Evolutionary conservation across 2,329 filamentous ascomycete genomes (phyloP), one percentile per base, ranked within the genome.

Genomic region (Piedraia hortae): DNA sequence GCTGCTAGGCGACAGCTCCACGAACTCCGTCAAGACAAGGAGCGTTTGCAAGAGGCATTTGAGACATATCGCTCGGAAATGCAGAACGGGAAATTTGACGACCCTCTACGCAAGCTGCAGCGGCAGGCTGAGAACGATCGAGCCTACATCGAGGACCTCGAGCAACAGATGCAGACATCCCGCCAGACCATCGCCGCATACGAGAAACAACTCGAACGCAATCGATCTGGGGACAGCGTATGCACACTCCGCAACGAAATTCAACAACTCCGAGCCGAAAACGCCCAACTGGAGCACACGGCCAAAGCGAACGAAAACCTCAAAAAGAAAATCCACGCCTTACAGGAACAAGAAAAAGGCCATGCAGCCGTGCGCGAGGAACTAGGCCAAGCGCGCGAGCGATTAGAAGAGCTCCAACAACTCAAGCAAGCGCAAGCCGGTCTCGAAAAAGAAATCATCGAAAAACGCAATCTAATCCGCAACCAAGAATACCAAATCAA

Each of bases 401-500:
- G 47, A 19, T 28, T 55, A 4, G 39, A 48, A 23, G 46, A 53
- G 22, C 34, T 54, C 5, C 50, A 56, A 20, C 36, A 34, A 12
- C 34, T 54, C 17, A 46, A 50, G 31, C 48, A 53, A 16, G 34
- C 47, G 8, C 50, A 48, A 22, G 41, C 44, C 13, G 38, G 43
- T 3, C 35, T 56, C 10, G 46, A 54, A 24, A 55, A 53, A 31
- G 51, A 53, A 18, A 54, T 55, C 32, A 51, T 52, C 20, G 53
- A 56, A 32, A 54, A 54, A 28, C 46, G 46, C 23, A 45, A 50
- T 21, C 47, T 53, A 4, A 50, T 56, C 14, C 43, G 50, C 14
- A 54, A 54, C 14, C 49, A 50, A 23, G 53, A 56, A 28, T 51
- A 53, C 26, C 51, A 53, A 21, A 53, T 56, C 29, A 54, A 51